Conservation (phyloP, 768 basidiomycete genomes). For the Cystobasidium ongulense region DNA sequence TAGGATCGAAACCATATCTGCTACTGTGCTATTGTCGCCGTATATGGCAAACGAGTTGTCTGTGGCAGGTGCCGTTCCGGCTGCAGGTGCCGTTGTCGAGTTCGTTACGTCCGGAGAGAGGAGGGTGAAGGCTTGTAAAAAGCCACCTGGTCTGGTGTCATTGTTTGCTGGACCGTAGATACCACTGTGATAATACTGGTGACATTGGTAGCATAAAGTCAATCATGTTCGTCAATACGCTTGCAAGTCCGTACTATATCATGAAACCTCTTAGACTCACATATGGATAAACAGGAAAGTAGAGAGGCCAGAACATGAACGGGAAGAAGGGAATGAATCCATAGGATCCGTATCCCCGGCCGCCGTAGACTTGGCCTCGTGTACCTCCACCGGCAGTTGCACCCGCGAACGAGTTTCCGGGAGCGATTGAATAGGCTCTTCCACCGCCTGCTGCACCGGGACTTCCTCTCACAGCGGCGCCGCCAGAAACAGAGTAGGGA, state of each 20-base stretch:
- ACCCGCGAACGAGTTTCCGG: conserved; percentile 25
- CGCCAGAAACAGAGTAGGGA: conserved; percentile 8
- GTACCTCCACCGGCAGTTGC: conserved; percentile 26
- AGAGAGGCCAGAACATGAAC: conserved; percentile 30
- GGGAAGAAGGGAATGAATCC: conserved; percentile 20
- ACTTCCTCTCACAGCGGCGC: conserved; percentile 4
- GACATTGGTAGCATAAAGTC: background rate
- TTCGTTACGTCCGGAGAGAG: background rate
- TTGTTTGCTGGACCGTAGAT: conserved; percentile 30
- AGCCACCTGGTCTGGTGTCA: conserved; percentile 28
- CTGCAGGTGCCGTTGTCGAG: background rate
- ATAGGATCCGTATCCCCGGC: background rate
- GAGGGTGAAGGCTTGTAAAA: conserved; percentile 21
- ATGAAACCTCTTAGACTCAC: background rate
- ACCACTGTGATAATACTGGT: conserved; percentile 16
- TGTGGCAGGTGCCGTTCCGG: background rate
- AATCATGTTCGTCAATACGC: background rate
- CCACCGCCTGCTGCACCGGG: conserved; percentile 21
- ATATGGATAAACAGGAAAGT: conserved; percentile 8
- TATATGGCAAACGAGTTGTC: conserved; percentile 31
- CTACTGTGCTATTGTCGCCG: conserved; percentile 28
- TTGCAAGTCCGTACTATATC: background rate
- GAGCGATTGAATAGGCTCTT: background rate
- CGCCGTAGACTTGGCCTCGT: background rate
- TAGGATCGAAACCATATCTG: conserved; percentile 27